phyloP scores from a whole-genome alignment of 1,284 basidiomycete genomes.

The Trichosporon faecale region DNA sequence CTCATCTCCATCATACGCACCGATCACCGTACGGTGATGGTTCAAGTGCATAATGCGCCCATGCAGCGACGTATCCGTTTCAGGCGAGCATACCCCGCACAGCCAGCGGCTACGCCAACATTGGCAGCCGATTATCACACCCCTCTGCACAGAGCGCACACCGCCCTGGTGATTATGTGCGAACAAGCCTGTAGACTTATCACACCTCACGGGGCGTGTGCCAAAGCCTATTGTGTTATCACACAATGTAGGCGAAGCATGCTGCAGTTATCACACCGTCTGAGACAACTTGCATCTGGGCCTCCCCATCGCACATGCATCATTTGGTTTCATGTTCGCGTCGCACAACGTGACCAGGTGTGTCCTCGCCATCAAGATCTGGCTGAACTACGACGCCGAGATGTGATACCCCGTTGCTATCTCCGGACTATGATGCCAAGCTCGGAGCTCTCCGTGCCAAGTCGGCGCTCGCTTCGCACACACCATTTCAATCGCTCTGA shows the following conservation, averaged over 20 bases:
- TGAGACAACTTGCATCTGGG: not conserved
- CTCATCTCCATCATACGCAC: too few relatives aligned
- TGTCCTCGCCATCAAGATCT: not conserved
- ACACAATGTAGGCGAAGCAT: not conserved
- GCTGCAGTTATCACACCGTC: not conserved
- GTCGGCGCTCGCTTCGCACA: not conserved
- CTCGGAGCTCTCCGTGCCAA: not conserved
- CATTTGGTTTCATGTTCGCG: not conserved
- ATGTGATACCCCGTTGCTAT: not conserved
- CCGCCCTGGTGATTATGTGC: not conserved
- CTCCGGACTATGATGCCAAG: not conserved
- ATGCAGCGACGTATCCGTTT: not conserved
- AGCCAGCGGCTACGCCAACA: not conserved
- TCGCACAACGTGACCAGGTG: not conserved
- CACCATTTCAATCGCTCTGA: not conserved
- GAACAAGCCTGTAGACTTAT: not conserved
- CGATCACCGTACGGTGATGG: not conserved
- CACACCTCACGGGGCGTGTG: not conserved
- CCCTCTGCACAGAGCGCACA: too few relatives aligned
- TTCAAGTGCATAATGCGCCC: too few relatives aligned
- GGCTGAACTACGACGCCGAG: not conserved
- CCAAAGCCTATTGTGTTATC: not conserved
- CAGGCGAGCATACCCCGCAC: not conserved
- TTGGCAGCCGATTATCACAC: not conserved
- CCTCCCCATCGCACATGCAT: not conserved